Evolutionary conservation across 1,284 basidiomycete species (phyloP), one percentile per base, ranked within the genome.

Genomic region (Moesziomyces globuligerus): DNA sequence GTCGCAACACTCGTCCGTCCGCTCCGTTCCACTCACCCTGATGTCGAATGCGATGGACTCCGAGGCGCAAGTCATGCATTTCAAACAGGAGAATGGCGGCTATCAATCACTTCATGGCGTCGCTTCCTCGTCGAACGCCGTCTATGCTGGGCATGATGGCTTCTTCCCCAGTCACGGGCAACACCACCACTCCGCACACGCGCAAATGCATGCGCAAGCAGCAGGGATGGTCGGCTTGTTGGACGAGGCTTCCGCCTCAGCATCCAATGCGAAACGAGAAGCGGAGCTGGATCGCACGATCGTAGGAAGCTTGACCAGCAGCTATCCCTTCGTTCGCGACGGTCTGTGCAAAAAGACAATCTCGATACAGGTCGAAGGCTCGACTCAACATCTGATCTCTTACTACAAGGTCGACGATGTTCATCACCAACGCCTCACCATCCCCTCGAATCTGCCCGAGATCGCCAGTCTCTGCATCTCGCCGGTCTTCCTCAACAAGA

Each of bases 381-480:
- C 91, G 44, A 88, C 93, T 0, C 94, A 97, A 80, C 94, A 98
- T 81, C 87, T 98, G 62, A 92, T 98, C 48, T 96, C 93, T 1
- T 97, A 98, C 85, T 98, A 98, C 86, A 90, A 90, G 70, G 87
- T 95, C 56, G 90, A 93, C 72, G 94, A 98, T 80, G 93, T 96
- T 20, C 88, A 92, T 48, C 88, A 89, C 54, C 93, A 92, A 20
- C 89, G 92, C 28, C 87, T 98, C 7, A 88, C 93, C 28, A 87
- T 91, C 0, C 94, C 94, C 0, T 94, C 93, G 0, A 91, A 91
- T 2, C 86, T 95, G 0, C 91, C 93, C 0, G 94, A 97, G 83
- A 87, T 98, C 26, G 89, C 90, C 0, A 87, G 90, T 0, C 86
- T 98, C 29, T 89, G 91, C 61, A 95, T 97, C 81, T 90, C 89